These are phyloP conservation scores for Saturnispora ahearnii DNA, from an alignment of 805 yeast genomes.

Conservation along the genomic window DNA sequence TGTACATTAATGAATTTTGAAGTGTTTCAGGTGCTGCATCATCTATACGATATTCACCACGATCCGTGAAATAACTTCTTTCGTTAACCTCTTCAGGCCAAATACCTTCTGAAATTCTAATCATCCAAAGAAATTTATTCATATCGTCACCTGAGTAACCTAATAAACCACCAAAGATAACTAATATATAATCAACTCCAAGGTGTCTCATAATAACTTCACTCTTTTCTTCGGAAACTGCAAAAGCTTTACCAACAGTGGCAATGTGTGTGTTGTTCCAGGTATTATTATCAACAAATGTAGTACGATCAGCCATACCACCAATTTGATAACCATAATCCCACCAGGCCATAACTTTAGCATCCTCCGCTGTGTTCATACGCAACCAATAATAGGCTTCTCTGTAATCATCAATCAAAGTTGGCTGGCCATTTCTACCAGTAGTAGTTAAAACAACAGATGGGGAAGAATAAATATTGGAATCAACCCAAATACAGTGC, in stretches of 20 bases:
- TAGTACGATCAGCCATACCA: conserved; percentile 99
- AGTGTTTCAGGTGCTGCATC: conserved; percentile 72
- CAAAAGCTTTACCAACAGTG: conserved; percentile 97
- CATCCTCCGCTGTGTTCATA: conserved; percentile 94
- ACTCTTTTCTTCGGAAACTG: conserved; percentile 77
- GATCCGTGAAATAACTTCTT: conserved; percentile 68
- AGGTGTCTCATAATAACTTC: conserved; percentile 82
- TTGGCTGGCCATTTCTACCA: conserved; percentile 75
- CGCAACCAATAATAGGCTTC: conserved; percentile 99
- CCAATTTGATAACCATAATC: conserved; percentile 99
- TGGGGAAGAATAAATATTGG: conserved; percentile 93
- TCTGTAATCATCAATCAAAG: conserved; percentile 90
- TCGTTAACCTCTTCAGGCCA: conserved; percentile 99
- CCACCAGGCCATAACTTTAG: conserved; percentile 99
- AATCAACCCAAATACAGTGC: conserved; percentile 97
- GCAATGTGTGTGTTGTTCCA: conserved; percentile 99
- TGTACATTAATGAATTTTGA: conserved; percentile 88
- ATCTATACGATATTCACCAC: conserved; percentile 87
- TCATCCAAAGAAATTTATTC: conserved; percentile 98
- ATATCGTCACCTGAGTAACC: conserved; percentile 96
- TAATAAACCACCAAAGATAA: conserved; percentile 87
- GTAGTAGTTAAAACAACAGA: conserved; percentile 87
- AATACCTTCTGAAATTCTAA: conserved; percentile 94
- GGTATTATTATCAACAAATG: conserved; percentile 96
- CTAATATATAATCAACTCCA: conserved; percentile 90